Conservation (phyloP, 192 early-diverging fungal species). For the Geranomyces michiganensis region DNA sequence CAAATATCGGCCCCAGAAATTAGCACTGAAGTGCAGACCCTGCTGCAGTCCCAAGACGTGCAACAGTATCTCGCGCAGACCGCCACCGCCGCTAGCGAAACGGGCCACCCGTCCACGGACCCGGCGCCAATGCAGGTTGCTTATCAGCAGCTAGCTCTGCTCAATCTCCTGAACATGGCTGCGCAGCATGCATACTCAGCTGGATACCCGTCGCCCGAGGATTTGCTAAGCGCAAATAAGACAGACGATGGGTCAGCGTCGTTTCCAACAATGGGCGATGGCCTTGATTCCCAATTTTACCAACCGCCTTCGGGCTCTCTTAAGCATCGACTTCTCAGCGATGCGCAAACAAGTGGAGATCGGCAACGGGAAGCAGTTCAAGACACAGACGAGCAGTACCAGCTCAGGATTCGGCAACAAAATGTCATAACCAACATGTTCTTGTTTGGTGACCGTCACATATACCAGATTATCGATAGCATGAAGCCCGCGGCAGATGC, state of each 20-base stretch:
- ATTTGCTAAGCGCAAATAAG: background rate
- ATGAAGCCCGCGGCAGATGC: background rate
- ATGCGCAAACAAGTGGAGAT: too few relatives aligned
- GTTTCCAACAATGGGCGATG: too few relatives aligned
- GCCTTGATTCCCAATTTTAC: too few relatives aligned
- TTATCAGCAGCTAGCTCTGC: constrained; percentile 28
- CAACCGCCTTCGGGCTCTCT: too few relatives aligned
- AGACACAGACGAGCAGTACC: too few relatives aligned
- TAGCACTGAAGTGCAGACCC: constrained; percentile 6
- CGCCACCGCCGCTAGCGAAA: background rate
- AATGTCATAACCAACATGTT: constrained; percentile 23
- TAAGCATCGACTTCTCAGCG: too few relatives aligned
- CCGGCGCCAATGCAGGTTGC: constrained; percentile 8
- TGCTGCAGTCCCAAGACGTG: constrained; percentile 16
- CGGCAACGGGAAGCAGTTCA: too few relatives aligned
- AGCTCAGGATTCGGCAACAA: constrained; percentile 11
- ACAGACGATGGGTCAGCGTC: background rate
- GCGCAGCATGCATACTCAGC: constrained; percentile 27
- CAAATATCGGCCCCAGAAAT: background rate
- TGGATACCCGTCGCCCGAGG: background rate
- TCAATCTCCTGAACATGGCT: constrained; percentile 25
- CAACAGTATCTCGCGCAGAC: background rate
- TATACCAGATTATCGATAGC: constrained; percentile 13
- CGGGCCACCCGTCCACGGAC: background rate
- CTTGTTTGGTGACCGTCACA: constrained; percentile 12